Conservation (phyloP, 1,284 basidiomycete species). For the Heterobasidion parviporum region DNA sequence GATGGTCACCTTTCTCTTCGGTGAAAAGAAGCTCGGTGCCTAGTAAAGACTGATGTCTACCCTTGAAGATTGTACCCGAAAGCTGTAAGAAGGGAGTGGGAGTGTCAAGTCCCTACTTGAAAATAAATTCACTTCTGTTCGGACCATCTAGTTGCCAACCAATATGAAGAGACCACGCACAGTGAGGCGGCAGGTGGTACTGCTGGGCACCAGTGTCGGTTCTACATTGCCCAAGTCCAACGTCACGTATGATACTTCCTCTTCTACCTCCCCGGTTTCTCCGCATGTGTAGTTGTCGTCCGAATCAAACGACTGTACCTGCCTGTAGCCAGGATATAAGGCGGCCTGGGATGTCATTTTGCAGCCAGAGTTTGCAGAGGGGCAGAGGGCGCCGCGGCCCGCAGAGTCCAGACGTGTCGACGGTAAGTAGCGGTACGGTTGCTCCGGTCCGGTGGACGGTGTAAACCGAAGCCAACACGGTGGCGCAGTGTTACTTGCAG, state of each 20-base stretch:
- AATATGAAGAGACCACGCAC: conserved; percentile 30
- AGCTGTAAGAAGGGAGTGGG: conserved; percentile 68
- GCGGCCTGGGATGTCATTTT: conserved; percentile 8
- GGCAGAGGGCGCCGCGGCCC: too few relatives aligned
- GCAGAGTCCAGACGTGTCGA: too few relatives aligned
- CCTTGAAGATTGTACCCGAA: conserved; percentile 63
- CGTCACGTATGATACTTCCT: conserved; percentile 60
- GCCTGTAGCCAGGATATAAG: conserved; percentile 44
- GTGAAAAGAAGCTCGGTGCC: conserved; percentile 70
- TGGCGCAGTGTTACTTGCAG: neutral
- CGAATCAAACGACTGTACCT: conserved; percentile 51
- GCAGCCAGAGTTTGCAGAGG: neutral
- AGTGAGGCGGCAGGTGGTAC: conserved; percentile 59
- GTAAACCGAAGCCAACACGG: too few relatives aligned
- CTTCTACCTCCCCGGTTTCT: conserved; percentile 27
- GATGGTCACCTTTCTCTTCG: conserved; percentile 43
- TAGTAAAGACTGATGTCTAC: conserved; percentile 52
- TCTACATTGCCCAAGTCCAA: conserved; percentile 66
- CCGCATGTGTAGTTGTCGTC: conserved; percentile 54
- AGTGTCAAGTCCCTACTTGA: conserved; percentile 61
- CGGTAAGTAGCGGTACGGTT: too few relatives aligned
- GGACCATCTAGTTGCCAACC: neutral
- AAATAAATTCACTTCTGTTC: neutral
- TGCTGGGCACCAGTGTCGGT: conserved; percentile 63
- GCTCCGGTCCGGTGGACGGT: too few relatives aligned